phyloP scores from a whole-genome alignment of 257 asterid species.

The Orobanche coerulescens region DNA sequence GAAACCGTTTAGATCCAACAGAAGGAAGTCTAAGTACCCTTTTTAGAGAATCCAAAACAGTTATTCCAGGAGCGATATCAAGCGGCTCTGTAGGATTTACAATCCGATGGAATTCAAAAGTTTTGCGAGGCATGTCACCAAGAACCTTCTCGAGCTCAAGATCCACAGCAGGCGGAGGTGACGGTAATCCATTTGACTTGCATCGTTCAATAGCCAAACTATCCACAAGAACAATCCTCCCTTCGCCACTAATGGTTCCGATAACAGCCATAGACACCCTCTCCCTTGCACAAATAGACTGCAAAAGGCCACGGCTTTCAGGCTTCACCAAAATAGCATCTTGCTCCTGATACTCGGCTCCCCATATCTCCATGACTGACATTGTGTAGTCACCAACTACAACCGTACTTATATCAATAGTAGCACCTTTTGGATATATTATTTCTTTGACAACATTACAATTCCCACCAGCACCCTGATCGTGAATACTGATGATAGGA shows the following conservation, averaged over 20 bases:
- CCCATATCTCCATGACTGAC: slow-evolving; percentile 96
- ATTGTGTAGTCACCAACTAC: slow-evolving; percentile 88
- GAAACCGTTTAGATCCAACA: slow-evolving; percentile 75
- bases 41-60: slow-evolving; percentile 61
- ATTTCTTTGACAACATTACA: slow-evolving; percentile 70
- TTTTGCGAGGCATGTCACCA: slow-evolving; percentile 95
- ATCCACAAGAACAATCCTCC: slow-evolving; percentile 59
- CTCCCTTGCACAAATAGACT: slow-evolving; percentile 75
- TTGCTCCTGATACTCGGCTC: slow-evolving; percentile 98
- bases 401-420: slow-evolving; percentile 78
- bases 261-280: slow-evolving; percentile 89
- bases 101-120: slow-evolving; percentile 61
- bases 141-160: slow-evolving; percentile 96
- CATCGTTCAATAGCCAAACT: slow-evolving; percentile 46
- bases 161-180: slow-evolving; percentile 84
- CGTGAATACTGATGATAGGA: slow-evolving; percentile 87
- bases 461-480: slow-evolving; percentile 89
- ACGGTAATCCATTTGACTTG: slow-evolving; percentile 48
- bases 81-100: slow-evolving; percentile 53
- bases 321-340: slow-evolving; percentile 93
- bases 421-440: slow-evolving; percentile 70
- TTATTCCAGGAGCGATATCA: slow-evolving; percentile 70
- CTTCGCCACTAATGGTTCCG: slow-evolving; percentile 81
- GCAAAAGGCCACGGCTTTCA: slow-evolving; percentile 55
- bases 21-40: slow-evolving; percentile 85